Evolutionary conservation across 495 filamentous ascomycete species (phyloP).

Genomic region (Penicillium pancosmium): DNA sequence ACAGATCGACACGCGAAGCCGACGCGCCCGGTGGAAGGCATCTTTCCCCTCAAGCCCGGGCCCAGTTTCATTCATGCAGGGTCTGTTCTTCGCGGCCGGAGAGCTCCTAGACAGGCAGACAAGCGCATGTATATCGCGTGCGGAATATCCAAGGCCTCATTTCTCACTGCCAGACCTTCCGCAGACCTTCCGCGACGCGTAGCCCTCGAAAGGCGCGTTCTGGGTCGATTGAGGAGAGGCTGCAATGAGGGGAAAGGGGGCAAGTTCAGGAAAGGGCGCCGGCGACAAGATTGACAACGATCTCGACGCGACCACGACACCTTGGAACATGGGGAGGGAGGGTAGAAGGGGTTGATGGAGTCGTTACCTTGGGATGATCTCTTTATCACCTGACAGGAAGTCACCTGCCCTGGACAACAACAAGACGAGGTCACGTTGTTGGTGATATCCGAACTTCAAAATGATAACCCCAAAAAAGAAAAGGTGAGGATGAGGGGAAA

Average conservation of each 20-base stretch:
- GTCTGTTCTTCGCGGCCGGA: not conserved
- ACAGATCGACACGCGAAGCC: constrained; percentile 31
- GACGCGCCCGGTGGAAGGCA: constrained; percentile 29
- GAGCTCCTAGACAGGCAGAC: not conserved
- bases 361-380: constrained; percentile 51
- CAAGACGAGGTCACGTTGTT: constrained; percentile 45
- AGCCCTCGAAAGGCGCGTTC: constrained; percentile 35
- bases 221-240: constrained; percentile 36
- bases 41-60: not conserved
- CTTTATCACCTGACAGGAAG: constrained; percentile 57
- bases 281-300: not conserved
- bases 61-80: not conserved
- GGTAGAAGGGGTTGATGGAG: constrained; percentile 20
- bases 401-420: constrained; percentile 55
- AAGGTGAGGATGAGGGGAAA: constrained; percentile 22
- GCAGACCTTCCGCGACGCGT: constrained; percentile 8
- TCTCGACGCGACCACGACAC: constrained; percentile 7
- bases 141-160: not conserved
- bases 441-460: constrained; percentile 30
- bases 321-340: constrained; percentile 9
- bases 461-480: constrained; percentile 26
- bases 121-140: not conserved
- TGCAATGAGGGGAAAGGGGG: constrained; percentile 15
- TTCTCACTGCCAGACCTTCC: not conserved
- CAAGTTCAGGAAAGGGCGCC: constrained; percentile 7